Evolutionary conservation across 2,329 filamentous ascomycete genomes (phyloP), one percentile per base, ranked within the genome.

Genomic region (Pseudocercospora pini-densiflorae): DNA sequence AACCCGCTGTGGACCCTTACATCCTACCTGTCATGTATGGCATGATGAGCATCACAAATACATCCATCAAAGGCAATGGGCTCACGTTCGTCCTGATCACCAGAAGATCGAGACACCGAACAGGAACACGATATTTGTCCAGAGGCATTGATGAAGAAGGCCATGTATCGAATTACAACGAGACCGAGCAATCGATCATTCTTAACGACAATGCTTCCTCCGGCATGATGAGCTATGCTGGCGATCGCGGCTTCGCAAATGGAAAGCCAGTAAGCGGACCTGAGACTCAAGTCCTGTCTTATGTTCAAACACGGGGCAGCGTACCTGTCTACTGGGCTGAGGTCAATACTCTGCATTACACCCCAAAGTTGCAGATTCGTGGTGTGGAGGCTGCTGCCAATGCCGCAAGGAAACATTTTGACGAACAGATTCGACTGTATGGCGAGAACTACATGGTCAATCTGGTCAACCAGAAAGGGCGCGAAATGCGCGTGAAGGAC

Each of bases 361-460:
- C 90, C 0, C 95, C 95, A 8, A 96, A 91, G 77, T 86, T 99
- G 7, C 92, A 97, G 77, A 88, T 98, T 61, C 90, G 94, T 47
- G 89, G 91, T 27, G 89, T 96, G 43, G 94, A 98, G 69, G 88
- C 89, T 2, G 93, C 93, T 0, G 80, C 92, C 0, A 84, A 89
- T 31, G 92, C 95, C 0, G 93, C 95, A 6, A 88, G 88, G 74
- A 90, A 89, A 72, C 95, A 99, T 79, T 97, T 99, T 77, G 87
- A 92, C 61, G 93, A 99, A 81, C 96, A 99, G 80, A 95, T 99
- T 73, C 86, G 87, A 64, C 82, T 97, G 29, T 99, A 99, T 74
- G 95, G 95, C 67, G 95, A 98, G 78, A 97, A 97, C 77, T 98
- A 95, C 81, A 85, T 99, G 65, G 94, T 99, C 79, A 99, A 99